phyloP scores from a whole-genome alignment of 805 yeast species.

The Kodamaea hsintzibuensis region DNA sequence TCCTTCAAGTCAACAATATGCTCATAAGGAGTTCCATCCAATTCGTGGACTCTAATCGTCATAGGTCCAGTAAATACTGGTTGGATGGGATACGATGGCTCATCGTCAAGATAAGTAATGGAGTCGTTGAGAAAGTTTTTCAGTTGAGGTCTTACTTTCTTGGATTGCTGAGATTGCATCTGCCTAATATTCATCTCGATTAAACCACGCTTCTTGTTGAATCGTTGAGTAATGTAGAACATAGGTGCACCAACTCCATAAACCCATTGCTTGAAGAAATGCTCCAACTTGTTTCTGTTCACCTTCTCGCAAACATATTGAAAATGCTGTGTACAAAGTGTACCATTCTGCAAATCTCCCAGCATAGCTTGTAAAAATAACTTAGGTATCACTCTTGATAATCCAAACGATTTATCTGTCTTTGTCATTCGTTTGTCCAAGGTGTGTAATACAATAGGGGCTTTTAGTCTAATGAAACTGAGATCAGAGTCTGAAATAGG shows the following conservation, averaged over 20 bases:
- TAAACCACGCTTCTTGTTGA: slow-evolving; percentile 90
- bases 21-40: slow-evolving; percentile 98
- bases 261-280: slow-evolving; percentile 93
- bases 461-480: slow-evolving; percentile 69
- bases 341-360: slow-evolving; percentile 80
- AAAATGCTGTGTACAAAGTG: slow-evolving; percentile 79
- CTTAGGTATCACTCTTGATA: slow-evolving; percentile 88
- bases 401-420: slow-evolving; percentile 91
- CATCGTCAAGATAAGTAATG: slow-evolving; percentile 41
- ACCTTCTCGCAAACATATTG: slow-evolving; percentile 95
- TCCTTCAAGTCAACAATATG: slow-evolving; percentile 93
- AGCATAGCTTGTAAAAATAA: slow-evolving; percentile 93
- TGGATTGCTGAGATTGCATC: slow-evolving; percentile 68
- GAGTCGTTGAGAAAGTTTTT: slow-evolving; percentile 50
- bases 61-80: slow-evolving; percentile 87
- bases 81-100: slow-evolving; percentile 40
- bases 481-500: slow-evolving; percentile 67
- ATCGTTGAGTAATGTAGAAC: slow-evolving; percentile 84
- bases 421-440: slow-evolving; percentile 92
- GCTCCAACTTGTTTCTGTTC: slow-evolving; percentile 77
- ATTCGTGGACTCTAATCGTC: slow-evolving; percentile 96
- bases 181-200: slow-evolving; percentile 94
- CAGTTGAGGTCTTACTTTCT: slow-evolving; percentile 34
- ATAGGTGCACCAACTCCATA: slow-evolving; percentile 86
- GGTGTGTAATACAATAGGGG: slow-evolving; percentile 83